Conservation (phyloP, 2,329 filamentous ascomycete species). For the Eutypella sp. region DNA sequence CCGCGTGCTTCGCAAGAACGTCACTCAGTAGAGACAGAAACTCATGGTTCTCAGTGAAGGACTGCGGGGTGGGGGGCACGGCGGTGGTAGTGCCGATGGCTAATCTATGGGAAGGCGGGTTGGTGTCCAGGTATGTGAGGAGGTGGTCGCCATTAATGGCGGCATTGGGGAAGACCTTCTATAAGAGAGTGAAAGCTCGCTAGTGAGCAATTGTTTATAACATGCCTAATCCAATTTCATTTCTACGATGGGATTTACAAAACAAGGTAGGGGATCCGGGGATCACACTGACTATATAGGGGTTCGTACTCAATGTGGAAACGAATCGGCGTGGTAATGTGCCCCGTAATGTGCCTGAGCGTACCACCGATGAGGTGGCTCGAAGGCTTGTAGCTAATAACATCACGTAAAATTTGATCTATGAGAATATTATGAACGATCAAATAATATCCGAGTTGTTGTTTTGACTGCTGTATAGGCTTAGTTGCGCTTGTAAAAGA, state of each 20-base stretch:
- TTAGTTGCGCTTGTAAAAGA: too few species aligned
- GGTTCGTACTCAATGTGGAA: constrained; percentile 46
- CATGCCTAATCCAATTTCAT: too few species aligned
- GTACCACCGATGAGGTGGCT: constrained; percentile 16
- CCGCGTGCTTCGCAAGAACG: constrained; percentile 50
- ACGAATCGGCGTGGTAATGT: constrained; percentile 29
- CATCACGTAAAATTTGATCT: constrained; percentile 5
- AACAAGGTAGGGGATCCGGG: too few species aligned
- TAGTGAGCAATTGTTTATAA: constrained; percentile 7
- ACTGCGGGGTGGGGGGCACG: constrained; percentile 56
- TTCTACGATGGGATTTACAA: too few species aligned
- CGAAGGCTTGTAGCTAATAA: constrained; percentile 30
- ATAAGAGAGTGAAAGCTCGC: background rate
- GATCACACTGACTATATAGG: constrained; percentile 45
- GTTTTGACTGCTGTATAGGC: too few species aligned
- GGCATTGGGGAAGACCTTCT: constrained; percentile 56
- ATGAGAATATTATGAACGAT: background rate
- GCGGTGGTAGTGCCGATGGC: constrained; percentile 55
- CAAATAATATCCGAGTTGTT: too few species aligned
- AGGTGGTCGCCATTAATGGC: constrained; percentile 42
- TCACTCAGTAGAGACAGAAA: constrained; percentile 57
- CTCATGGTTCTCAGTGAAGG: constrained; percentile 53
- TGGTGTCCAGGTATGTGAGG: constrained; percentile 54
- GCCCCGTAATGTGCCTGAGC: too few species aligned
- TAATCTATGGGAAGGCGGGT: constrained; percentile 48